These are phyloP conservation scores for Kurtzmaniella quercitrusa DNA, from an alignment of 1,139 yeast species.

Conservation along the genomic window DNA sequence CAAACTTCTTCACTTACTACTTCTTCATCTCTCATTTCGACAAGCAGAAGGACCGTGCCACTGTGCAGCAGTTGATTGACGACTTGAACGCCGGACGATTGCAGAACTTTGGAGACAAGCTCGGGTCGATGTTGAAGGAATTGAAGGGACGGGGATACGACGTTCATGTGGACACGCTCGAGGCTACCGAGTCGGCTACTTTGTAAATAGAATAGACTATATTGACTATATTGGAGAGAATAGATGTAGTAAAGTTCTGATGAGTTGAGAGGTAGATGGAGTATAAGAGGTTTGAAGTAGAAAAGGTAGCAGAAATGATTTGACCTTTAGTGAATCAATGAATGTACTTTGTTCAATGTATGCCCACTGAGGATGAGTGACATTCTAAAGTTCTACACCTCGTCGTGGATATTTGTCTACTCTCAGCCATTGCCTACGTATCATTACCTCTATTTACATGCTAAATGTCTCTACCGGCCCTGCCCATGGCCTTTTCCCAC, in stretches of 20 bases:
- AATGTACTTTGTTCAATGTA: too few species aligned
- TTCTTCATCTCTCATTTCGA: conserved; percentile 47
- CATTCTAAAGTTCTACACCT: too few species aligned
- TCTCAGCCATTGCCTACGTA: too few species aligned
- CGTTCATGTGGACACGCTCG: conserved; percentile 3
- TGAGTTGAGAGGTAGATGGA: too few species aligned
- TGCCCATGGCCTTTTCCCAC: conserved; percentile 45
- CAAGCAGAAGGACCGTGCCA: conserved; percentile 25
- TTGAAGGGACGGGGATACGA: conserved; percentile 13
- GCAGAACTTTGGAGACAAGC: conserved; percentile 32
- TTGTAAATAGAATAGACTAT: conserved; percentile 7
- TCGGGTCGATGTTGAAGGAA: conserved; percentile 29
- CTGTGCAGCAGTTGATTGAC: conserved; percentile 34
- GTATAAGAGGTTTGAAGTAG: too few species aligned
- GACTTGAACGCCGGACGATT: conserved; percentile 26
- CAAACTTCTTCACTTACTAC: conserved; percentile 57
- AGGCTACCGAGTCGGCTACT: conserved; percentile 1
- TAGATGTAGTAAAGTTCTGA: too few species aligned
- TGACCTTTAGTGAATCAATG: too few species aligned
- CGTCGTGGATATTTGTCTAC: too few species aligned
- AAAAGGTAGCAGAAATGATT: too few species aligned
- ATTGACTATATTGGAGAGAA: too few species aligned
- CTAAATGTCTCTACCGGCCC: conserved; percentile 13
- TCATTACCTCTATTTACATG: background rate
- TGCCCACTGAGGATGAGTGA: too few species aligned